These are phyloP conservation scores for Chaetomium fimeti DNA, from an alignment of 495 filamentous ascomycete genomes.

Conservation along the genomic window DNA sequence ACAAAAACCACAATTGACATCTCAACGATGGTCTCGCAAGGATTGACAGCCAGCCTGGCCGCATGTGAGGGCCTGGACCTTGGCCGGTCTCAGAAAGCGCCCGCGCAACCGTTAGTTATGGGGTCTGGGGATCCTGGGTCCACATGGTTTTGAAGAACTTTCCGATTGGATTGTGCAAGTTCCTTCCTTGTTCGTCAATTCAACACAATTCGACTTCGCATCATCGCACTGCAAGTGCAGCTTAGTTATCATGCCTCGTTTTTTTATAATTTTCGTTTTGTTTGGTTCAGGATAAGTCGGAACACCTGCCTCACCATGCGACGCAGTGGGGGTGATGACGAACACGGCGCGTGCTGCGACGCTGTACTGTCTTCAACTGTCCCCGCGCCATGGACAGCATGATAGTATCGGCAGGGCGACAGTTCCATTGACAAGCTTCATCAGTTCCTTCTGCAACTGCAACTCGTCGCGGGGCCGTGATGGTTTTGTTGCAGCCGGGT, in stretches of 20 bases:
- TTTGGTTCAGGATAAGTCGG: neutral
- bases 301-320: neutral
- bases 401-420: neutral
- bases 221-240: neutral
- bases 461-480: constrained; percentile 9
- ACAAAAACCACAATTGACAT: neutral
- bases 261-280: neutral
- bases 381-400: neutral
- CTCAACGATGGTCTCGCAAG: neutral
- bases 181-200: neutral
- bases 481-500: constrained; percentile 17
- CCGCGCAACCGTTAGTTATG: neutral
- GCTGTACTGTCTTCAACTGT: neutral
- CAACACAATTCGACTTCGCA: neutral
- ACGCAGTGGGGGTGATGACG: neutral
- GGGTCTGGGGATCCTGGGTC: neutral
- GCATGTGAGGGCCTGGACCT: neutral
- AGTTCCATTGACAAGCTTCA: neutral
- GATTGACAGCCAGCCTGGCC: neutral
- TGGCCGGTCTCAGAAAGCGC: constrained; percentile 14
- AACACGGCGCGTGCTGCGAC: neutral
- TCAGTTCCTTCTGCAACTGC: neutral
- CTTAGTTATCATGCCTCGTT: neutral
- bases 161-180: neutral
- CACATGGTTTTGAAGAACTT: neutral